phyloP scores from a whole-genome alignment of 208 protist species.

The Wallacemonas sp. region DNA sequence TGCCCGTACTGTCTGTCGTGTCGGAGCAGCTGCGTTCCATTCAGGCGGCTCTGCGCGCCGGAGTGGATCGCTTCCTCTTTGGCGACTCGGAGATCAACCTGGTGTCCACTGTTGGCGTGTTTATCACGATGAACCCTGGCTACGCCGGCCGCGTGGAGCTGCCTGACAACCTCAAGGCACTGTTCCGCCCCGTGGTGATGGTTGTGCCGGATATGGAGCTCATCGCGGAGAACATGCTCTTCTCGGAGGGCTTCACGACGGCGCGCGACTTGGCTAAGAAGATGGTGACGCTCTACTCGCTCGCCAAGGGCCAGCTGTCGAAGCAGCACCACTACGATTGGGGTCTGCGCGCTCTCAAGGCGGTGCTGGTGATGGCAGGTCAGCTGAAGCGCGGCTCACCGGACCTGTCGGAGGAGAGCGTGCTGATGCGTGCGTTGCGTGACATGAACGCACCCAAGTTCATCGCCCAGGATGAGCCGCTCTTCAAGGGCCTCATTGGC shows the following conservation, averaged over 20 bases:
- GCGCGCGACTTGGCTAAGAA: constrained; percentile 97
- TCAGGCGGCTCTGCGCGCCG: constrained; percentile 91
- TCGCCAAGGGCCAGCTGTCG: constrained; percentile 97
- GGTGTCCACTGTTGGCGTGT: constrained; percentile 95
- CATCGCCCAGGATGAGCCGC: constrained; percentile 98
- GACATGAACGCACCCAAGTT: constrained; percentile 99
- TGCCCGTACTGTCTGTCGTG: constrained; percentile 98
- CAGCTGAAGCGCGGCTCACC: constrained; percentile 96
- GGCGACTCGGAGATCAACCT: constrained; percentile 88
- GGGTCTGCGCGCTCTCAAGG: constrained; percentile 98
- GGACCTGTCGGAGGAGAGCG: constrained; percentile 95
- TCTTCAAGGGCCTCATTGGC: constrained; percentile 98
- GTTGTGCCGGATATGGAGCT: constrained; percentile 98
- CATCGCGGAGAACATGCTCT: constrained; percentile 99
- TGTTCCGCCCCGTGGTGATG: constrained; percentile 99
- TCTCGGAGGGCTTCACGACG: constrained; percentile 97
- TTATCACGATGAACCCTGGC: constrained; percentile 99
- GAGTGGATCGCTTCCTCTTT: constrained; percentile 92
- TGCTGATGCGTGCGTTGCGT: constrained; percentile 98
- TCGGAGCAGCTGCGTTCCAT: constrained; percentile 98
- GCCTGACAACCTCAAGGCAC: constrained; percentile 98
- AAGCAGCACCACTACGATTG: constrained; percentile 99
- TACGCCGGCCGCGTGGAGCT: constrained; percentile 99
- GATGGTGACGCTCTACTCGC: constrained; percentile 99
- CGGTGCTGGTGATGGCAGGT: constrained; percentile 98